phyloP scores from a whole-genome alignment of 2,329 filamentous ascomycete genomes.

The Calonectria pseudoturangicola region DNA sequence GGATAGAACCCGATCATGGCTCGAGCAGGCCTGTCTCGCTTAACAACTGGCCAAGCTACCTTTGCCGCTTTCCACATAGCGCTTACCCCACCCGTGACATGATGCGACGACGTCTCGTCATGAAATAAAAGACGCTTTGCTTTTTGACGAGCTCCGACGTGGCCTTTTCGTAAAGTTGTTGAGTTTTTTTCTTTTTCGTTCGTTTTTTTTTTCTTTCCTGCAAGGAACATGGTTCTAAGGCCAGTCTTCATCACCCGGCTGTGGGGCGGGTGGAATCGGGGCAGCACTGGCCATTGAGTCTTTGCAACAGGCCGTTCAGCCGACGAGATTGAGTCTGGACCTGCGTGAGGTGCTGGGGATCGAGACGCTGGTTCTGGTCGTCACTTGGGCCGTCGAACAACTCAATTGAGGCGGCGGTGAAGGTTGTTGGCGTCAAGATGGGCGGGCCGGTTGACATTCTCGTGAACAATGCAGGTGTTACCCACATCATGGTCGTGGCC shows the following conservation, averaged over 20 bases:
- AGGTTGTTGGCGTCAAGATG: background rate
- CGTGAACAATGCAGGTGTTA: slow-evolving; percentile 30
- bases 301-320: slow-evolving; percentile 33
- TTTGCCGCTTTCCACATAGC: background rate
- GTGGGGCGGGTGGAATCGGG: slow-evolving; percentile 37
- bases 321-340: slow-evolving; percentile 24
- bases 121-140: background rate
- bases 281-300: slow-evolving; percentile 34
- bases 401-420: slow-evolving; percentile 15
- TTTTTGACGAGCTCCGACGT: slow-evolving; percentile 13
- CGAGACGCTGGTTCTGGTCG: slow-evolving; percentile 23
- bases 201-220: slow-evolving; percentile 2
- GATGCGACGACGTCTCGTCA: slow-evolving; percentile 10
- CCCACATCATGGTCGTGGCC: slow-evolving; percentile 29
- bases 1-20: background rate
- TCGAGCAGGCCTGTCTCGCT: slow-evolving; percentile 16
- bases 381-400: slow-evolving; percentile 4
- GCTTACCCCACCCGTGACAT: slow-evolving; percentile 17
- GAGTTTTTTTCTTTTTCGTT: background rate
- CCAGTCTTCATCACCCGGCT: slow-evolving; percentile 38
- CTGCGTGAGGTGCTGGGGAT: slow-evolving; percentile 27
- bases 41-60: slow-evolving; percentile 10
- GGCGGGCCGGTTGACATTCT: slow-evolving; percentile 24
- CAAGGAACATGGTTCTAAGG: slow-evolving; percentile 23
- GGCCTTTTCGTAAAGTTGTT: background rate